Evolutionary conservation across 768 basidiomycete genomes (phyloP).

Genomic region (Tulasnella sp.): DNA sequence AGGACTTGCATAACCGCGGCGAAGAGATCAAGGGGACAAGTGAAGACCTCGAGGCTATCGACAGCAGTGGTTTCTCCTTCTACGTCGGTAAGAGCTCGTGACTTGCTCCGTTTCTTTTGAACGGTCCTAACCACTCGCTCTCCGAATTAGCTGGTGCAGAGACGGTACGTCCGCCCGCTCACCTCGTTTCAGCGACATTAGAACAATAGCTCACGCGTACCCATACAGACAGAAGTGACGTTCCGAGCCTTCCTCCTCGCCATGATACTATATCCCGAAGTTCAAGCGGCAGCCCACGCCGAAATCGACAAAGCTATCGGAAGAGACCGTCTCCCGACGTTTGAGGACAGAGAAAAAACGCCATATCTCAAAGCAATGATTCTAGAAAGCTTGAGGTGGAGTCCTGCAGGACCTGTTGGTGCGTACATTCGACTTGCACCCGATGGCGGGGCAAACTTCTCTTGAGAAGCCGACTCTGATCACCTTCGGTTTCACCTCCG

Average conservation of each 20-base stretch:
- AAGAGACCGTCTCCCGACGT: slow-evolving; percentile 8
- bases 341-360: slow-evolving; percentile 10
- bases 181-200: not conserved
- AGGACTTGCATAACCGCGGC: not conserved
- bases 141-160: not conserved
- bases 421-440: not conserved
- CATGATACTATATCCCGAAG: slow-evolving; percentile 19
- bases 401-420: not conserved
- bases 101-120: not conserved
- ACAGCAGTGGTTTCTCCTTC: not conserved
- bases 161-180: not conserved
- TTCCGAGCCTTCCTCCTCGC: slow-evolving; percentile 18
- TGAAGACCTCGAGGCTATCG: not conserved
- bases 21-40: not conserved
- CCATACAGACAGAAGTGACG: not conserved
- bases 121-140: too few relatives aligned
- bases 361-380: slow-evolving; percentile 17
- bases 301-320: slow-evolving; percentile 17
- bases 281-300: slow-evolving; percentile 6
- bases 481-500: not conserved
- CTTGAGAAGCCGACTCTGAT: not conserved
- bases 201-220: not conserved
- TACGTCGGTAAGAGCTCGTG: not conserved
- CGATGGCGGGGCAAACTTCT: not conserved
- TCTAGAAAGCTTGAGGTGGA: slow-evolving; percentile 3